phyloP scores from a whole-genome alignment of 1,139 yeast species.

The Protomyces macrosporus region DNA sequence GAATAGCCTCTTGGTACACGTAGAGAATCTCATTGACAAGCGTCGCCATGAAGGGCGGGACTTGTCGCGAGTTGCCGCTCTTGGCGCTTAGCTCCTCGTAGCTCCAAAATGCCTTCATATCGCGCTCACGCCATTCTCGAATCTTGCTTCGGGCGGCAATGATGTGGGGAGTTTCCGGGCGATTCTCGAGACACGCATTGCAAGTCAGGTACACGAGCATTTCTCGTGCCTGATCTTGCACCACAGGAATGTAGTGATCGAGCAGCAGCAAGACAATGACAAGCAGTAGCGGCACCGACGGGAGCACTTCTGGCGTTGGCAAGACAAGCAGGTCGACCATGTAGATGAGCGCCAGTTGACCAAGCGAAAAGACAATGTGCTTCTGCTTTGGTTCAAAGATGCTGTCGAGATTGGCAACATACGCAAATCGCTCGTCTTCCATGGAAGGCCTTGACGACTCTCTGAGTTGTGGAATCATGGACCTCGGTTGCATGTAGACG shows the following conservation, averaged over 20 bases:
- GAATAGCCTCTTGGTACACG: conserved; percentile 47
- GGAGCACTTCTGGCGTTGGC: conserved; percentile 52
- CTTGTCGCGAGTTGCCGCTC: conserved; percentile 55
- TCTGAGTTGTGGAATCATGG: conserved; percentile 71
- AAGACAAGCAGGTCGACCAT: conserved; percentile 70
- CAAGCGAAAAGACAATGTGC: conserved; percentile 73
- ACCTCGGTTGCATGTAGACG: conserved; percentile 67
- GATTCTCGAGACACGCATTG: conserved; percentile 42
- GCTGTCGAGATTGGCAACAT: conserved; percentile 64
- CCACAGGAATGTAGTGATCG: conserved; percentile 79
- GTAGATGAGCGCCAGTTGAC: conserved; percentile 80
- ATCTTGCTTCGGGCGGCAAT: conserved; percentile 52
- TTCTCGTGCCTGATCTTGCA: conserved; percentile 78
- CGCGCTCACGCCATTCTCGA: conserved; percentile 45
- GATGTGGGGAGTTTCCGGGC: conserved; percentile 47
- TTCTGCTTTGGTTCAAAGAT: conserved; percentile 57
- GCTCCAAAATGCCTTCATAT: conserved; percentile 58
- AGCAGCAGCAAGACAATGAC: conserved; percentile 74
- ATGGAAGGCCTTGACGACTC: conserved; percentile 37
- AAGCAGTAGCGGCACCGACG: conserved; percentile 65
- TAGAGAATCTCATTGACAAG: conserved; percentile 61
- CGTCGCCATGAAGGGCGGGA: conserved; percentile 83
- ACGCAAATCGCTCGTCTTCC: conserved; percentile 50
- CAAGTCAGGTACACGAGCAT: conserved; percentile 69
- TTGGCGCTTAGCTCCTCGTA: conserved; percentile 66